Evolutionary conservation across 208 protist genomes (phyloP).

Genomic region (Perkinsela sp.): DNA sequence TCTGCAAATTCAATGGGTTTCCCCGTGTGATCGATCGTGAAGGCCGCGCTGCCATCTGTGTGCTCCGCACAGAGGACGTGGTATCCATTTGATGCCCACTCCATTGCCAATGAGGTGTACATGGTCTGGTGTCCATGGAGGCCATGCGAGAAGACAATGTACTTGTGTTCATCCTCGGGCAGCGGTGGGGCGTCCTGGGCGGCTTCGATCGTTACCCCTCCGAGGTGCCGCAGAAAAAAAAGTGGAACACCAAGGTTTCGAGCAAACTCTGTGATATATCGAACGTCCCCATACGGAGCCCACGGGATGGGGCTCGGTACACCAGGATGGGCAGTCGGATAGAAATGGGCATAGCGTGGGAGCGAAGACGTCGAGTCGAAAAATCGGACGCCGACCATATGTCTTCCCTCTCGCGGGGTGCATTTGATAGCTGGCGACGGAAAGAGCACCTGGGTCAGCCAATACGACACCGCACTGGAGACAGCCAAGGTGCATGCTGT

Average conservation of each 20-base stretch:
- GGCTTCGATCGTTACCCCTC: background rate
- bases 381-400: background rate
- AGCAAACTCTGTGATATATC: background rate
- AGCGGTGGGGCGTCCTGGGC: background rate
- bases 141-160: constrained; percentile 41
- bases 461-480: no score
- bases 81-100: constrained; percentile 26
- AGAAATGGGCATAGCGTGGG: background rate
- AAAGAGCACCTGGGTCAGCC: no score
- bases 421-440: no score
- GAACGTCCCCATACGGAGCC: background rate
- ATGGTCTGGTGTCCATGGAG: constrained; percentile 19
- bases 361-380: background rate
- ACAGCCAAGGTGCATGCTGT: no score
- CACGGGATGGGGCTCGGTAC: background rate
- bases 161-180: background rate
- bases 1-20: background rate
- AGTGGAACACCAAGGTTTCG: background rate
- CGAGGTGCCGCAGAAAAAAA: background rate
- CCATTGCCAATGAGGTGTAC: constrained; percentile 24
- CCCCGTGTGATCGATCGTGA: constrained; percentile 15
- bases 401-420: background rate
- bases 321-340: background rate
- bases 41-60: constrained; percentile 34
- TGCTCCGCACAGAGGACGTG: constrained; percentile 31